Conservation (phyloP, 257 asterid genomes). For the Solanum peruvianum region DNA sequence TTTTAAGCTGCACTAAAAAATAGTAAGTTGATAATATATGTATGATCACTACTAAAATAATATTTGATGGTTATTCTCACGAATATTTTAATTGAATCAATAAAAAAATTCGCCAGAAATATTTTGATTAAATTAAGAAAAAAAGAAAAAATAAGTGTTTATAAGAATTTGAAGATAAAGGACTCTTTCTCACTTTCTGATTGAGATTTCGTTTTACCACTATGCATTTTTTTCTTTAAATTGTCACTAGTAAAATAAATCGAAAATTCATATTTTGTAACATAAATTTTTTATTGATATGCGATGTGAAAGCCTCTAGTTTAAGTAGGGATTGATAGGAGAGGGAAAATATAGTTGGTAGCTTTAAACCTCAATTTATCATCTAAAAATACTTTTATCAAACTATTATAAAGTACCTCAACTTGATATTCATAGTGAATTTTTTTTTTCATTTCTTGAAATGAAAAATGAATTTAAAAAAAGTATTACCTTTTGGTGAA, state of each 20-base stretch:
- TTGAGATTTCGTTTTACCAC: not conserved
- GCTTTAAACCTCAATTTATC: not conserved
- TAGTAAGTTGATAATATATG: not conserved
- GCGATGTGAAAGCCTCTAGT: not conserved
- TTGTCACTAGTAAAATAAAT: not conserved
- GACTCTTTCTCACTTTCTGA: too few relatives aligned
- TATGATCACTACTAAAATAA: not conserved
- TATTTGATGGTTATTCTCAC: not conserved
- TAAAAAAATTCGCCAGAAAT: not conserved
- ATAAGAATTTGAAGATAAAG: too few relatives aligned
- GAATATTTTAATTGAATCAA: not conserved
- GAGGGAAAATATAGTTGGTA: not conserved
- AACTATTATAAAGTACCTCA: not conserved
- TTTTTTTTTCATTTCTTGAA: not conserved
- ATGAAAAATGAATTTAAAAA: not conserved
- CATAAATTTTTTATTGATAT: not conserved
- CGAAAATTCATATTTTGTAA: not conserved
- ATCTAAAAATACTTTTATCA: not conserved
- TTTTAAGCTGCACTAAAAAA: not conserved
- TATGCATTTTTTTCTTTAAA: not conserved
- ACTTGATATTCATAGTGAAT: not conserved
- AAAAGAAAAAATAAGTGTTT: not conserved
- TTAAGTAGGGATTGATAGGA: not conserved
- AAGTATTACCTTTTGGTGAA: constrained; percentile 39
- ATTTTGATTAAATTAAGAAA: too few relatives aligned